Base-by-base conservation (phyloP, 768 basidiomycete genomes). In the Rhizopogon salebrosus region DNA sequence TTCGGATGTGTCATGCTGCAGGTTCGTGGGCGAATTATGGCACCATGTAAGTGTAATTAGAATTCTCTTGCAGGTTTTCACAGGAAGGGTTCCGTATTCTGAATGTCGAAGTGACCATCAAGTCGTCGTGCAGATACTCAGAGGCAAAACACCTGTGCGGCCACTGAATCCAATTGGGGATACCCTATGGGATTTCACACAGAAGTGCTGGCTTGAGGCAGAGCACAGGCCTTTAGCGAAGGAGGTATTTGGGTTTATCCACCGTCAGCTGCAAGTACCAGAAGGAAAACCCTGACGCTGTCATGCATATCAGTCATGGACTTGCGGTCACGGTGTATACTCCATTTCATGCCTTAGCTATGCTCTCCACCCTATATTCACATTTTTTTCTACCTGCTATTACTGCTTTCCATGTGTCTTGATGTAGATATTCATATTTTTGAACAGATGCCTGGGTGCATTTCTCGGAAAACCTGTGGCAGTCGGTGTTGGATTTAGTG, bases 1-100 rank as follows among this genome's bases (percentile, higher is more conserved):
- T 69, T 65, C 10, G 67, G 61, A 6, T 75, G 77, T 57, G 68
- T 79, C 23, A 56, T 65, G 22, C 56, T 67, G 3, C 62, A 67
- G 46, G 65, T 69, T 72, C 23, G 48, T 42, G 8, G 10, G 40
- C 11, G 69, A 60, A 67, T 75, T 14, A 29, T 22, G 29, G 4
- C 0, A 31, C 7, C 8, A 9, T 14, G 14, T 13, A 10, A 45
- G 31, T 45, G 14, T 3, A 4, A 45, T 45, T 22, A 31, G 18
- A 0, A 9, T 16, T 14, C 6, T 31, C 20, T 18, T 3, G 26
- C 4, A 49, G 48, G 48, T 49, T n/a, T 42, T 49, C 14, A 49
- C 48, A 45, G 48, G 48, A 18, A 49, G n/a, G 18, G 48, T 49
- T 9, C 48, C 48, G 9, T 49, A 49, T 49, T 31, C 20, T 1